These are phyloP conservation scores for Prunus davidiana DNA, from an alignment of 306 rosid species.

Conservation along the genomic window DNA sequence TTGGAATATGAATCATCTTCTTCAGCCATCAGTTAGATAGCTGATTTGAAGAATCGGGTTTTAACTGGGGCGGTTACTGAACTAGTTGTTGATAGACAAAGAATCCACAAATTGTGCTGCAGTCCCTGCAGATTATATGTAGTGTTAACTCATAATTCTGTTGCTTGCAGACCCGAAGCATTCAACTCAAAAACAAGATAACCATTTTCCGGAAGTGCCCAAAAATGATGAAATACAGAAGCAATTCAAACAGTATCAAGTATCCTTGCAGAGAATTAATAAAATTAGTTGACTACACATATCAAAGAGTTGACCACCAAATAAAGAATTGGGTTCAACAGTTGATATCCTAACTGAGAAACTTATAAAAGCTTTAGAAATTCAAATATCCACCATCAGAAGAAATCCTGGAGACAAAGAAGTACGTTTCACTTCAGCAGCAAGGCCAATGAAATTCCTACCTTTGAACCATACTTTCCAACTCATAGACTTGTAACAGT, in stretches of 20 bases:
- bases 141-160: neutral
- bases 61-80: neutral
- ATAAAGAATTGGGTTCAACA: neutral
- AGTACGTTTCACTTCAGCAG: no score
- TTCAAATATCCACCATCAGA: no score
- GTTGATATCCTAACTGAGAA: neutral
- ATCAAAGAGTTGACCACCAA: neutral
- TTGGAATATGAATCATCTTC: slow-evolving; percentile 37
- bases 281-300: no score
- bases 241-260: neutral
- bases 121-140: neutral
- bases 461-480: neutral
- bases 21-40: slow-evolving; percentile 45
- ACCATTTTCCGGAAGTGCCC: neutral
- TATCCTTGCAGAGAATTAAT: no score
- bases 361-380: neutral
- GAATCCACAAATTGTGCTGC: neutral
- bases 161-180: neutral
- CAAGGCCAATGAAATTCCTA: neutral
- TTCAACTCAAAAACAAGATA: neutral
- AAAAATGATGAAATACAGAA: neutral
- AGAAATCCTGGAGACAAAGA: no score
- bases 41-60: slow-evolving; percentile 14
- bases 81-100: neutral
- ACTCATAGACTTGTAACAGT: neutral